Evolutionary conservation across 495 filamentous ascomycete species (phyloP).

Genomic region (Aspergillus carlsbadensis): DNA sequence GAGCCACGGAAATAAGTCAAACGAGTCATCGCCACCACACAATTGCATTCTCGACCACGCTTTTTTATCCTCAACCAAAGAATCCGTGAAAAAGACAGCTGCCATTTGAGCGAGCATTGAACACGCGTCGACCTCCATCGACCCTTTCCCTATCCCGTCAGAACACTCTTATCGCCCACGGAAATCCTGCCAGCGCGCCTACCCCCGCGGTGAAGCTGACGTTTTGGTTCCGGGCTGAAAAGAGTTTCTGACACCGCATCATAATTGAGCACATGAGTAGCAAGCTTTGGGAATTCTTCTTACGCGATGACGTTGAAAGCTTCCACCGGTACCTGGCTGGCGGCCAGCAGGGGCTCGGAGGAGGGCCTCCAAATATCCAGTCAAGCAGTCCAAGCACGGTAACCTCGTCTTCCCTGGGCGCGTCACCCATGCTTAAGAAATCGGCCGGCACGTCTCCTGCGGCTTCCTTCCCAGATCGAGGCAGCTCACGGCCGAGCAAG

Average conservation of each 20-base stretch:
- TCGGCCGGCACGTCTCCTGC: conserved; percentile 30
- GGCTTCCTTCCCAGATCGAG: conserved; percentile 26
- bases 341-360: conserved; percentile 32
- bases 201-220: conserved; percentile 80
- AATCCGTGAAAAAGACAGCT: not conserved
- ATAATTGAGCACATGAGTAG: conserved; percentile 80
- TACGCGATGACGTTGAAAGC: conserved; percentile 91
- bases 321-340: conserved; percentile 77
- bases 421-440: conserved; percentile 42
- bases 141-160: conserved; percentile 15
- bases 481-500: conserved; percentile 16
- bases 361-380: conserved; percentile 34
- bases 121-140: conserved; percentile 20
- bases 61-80: not conserved
- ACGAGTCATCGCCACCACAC: conserved; percentile 25
- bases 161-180: conserved; percentile 42
- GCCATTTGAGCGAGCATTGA: not conserved
- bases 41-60: conserved; percentile 10
- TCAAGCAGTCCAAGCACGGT: conserved; percentile 49
- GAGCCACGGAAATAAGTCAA: conserved; percentile 15
- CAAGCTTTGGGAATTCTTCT: conserved; percentile 91
- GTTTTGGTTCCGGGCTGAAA: conserved; percentile 66
- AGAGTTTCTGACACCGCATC: conserved; percentile 49
- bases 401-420: conserved; percentile 49
- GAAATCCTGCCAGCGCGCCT: conserved; percentile 77